A percentile compares a stretch with the other conserved stretches of the same genome.
These are phyloP conservation scores for Catunica adiposa DNA, from an alignment of 2,329 filamentous ascomycete genomes.

Conservation along the genomic window DNA sequence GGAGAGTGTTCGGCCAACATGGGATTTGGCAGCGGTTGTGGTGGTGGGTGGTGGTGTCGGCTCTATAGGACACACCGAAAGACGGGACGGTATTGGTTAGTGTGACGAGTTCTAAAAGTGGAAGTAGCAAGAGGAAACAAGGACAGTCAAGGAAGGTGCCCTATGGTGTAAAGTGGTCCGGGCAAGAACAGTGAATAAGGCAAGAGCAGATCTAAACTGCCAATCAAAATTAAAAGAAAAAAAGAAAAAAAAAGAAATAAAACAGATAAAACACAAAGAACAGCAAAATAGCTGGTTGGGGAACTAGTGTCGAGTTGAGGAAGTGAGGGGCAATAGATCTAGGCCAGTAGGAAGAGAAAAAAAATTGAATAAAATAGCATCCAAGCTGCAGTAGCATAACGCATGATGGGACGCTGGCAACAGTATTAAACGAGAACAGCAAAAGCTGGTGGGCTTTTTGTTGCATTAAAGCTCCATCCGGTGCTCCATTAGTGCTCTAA, in stretches of 20 bases:
- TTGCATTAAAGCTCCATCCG: constrained; percentile 1
- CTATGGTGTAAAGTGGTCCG: no score
- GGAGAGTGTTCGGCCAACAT: constrained; percentile 35
- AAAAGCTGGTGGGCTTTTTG: constrained; percentile 3
- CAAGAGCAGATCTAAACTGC: no score
- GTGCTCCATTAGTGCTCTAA: constrained; percentile 13
- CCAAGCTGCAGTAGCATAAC: background rate
- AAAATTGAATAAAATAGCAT: background rate
- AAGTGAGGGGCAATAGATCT: background rate
- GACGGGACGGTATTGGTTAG: constrained; percentile 15
- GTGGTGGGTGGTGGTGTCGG: constrained; percentile 1
- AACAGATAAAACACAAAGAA: background rate
- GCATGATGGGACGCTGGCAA: background rate
- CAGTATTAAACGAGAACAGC: background rate
- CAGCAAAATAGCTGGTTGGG: background rate
- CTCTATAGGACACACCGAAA: background rate
- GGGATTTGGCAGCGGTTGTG: constrained; percentile 12
- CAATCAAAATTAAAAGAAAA: background rate
- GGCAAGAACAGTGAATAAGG: background rate
- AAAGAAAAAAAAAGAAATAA: background rate
- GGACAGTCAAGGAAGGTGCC: background rate
- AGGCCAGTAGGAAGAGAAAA: background rate
- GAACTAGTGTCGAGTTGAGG: background rate
- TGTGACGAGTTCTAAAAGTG: background rate
- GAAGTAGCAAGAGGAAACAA: background rate